A percentile compares a stretch with the other conserved stretches of the same genome.
phyloP scores from a whole-genome alignment of 2,329 filamentous ascomycete genomes.

The Celoporthe dispersa region DNA sequence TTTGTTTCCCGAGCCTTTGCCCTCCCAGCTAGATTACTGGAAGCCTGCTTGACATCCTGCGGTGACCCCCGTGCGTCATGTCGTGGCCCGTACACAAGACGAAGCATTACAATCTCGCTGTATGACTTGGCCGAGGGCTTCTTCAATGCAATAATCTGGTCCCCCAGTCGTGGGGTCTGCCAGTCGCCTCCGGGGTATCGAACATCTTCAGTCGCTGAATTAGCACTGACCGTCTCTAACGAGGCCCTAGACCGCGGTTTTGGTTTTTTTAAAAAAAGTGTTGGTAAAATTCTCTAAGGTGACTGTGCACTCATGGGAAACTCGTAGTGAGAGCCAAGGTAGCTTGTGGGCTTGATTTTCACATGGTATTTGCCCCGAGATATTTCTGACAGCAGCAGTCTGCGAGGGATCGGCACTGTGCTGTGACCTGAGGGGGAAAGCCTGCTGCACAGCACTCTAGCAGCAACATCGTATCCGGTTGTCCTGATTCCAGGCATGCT shows the following conservation, averaged over 20 bases:
- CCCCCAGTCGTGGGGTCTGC: background rate
- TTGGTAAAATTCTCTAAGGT: background rate
- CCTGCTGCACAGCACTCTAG: background rate
- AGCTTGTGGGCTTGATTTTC: background rate
- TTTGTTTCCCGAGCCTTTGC: background rate
- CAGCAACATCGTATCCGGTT: background rate
- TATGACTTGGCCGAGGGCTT: background rate
- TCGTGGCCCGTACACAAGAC: constrained; percentile 1
- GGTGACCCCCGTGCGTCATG: constrained; percentile 8
- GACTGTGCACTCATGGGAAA: background rate
- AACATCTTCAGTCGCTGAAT: background rate
- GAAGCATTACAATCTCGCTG: background rate
- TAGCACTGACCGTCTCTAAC: background rate
- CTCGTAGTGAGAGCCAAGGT: background rate
- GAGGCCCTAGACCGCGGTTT: background rate
- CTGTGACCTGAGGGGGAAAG: no score
- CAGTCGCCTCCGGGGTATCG: background rate
- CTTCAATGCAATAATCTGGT: background rate
- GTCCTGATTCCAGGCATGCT: background rate
- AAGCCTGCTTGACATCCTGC: constrained; percentile 8
- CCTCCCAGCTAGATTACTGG: background rate
- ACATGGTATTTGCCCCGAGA: background rate
- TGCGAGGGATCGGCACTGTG: background rate
- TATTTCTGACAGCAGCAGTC: background rate
- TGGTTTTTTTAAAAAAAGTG: no score